phyloP scores from a whole-genome alignment of 2,329 filamentous ascomycete genomes.

The Coniochaeta sp. region DNA sequence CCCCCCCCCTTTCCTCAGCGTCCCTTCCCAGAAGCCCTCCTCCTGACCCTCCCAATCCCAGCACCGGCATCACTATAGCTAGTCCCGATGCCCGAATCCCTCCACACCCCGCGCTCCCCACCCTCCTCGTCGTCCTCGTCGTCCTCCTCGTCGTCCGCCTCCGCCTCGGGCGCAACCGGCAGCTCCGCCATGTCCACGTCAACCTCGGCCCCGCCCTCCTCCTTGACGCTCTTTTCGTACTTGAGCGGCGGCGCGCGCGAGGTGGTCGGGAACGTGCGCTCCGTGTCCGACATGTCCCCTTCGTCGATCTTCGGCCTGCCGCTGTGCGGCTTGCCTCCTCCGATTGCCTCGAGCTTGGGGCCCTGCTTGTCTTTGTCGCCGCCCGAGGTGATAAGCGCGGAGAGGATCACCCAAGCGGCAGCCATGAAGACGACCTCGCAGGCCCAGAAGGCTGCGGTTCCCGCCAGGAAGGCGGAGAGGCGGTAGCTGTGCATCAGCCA shows the following conservation, averaged over 20 bases:
- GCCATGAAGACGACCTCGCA: constrained; percentile 63
- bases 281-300: constrained; percentile 32
- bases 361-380: not conserved
- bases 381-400: constrained; percentile 22
- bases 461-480: constrained; percentile 58
- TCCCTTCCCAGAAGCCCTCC: not conserved
- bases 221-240: constrained; percentile 30
- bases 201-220: constrained; percentile 22
- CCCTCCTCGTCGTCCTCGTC: constrained; percentile 40
- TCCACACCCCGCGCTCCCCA: not conserved
- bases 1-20: not conserved
- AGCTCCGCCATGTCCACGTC: constrained; percentile 6
- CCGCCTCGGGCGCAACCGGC: constrained; percentile 17
- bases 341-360: constrained; percentile 2
- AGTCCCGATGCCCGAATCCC: not conserved
- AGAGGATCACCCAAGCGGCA: constrained; percentile 54
- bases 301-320: constrained; percentile 17
- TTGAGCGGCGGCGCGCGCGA: constrained; percentile 32
- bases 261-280: constrained; percentile 35
- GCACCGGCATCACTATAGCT: not conserved
- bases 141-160: constrained; percentile 35
- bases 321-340: no score
- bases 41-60: not conserved
- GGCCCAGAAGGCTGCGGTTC: constrained; percentile 68
- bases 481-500: constrained; percentile 86